phyloP scores from a whole-genome alignment of 306 rosid species.

The Echinosophora koreensis region DNA sequence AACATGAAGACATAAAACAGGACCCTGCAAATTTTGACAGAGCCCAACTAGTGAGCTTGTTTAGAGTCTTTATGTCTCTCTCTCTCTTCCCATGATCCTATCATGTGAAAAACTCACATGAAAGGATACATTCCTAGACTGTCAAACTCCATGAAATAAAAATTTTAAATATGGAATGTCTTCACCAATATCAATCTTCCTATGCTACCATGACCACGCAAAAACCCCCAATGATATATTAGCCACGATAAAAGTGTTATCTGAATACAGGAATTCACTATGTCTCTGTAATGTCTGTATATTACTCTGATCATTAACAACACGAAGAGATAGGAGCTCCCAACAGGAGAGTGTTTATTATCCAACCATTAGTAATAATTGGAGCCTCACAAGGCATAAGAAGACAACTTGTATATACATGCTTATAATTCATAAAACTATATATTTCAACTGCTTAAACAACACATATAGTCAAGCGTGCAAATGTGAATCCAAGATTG shows the following conservation, averaged over 20 bases:
- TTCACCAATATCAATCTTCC: not conserved
- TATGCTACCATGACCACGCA: not conserved
- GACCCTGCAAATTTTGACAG: no score
- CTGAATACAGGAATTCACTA: not conserved
- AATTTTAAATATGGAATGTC: not conserved
- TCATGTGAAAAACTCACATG: not conserved
- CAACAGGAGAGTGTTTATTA: constrained; percentile 15
- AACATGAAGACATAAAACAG: not conserved
- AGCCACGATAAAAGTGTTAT: not conserved
- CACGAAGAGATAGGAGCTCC: not conserved
- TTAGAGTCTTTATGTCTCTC: not conserved
- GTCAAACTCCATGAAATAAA: not conserved
- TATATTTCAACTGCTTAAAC: not conserved
- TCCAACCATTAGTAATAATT: not conserved
- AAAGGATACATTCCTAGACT: not conserved
- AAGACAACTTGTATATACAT: not conserved
- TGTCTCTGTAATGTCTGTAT: not conserved
- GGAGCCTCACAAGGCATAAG: not conserved
- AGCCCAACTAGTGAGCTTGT: not conserved
- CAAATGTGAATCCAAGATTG: constrained; percentile 7
- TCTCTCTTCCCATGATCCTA: not conserved
- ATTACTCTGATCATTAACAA: not conserved
- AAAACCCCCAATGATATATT: not conserved
- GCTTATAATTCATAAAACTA: not conserved
- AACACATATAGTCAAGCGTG: not conserved